These are phyloP conservation scores for Inonotus hispidus DNA, from an alignment of 1,284 basidiomycete species.

Conservation along the genomic window DNA sequence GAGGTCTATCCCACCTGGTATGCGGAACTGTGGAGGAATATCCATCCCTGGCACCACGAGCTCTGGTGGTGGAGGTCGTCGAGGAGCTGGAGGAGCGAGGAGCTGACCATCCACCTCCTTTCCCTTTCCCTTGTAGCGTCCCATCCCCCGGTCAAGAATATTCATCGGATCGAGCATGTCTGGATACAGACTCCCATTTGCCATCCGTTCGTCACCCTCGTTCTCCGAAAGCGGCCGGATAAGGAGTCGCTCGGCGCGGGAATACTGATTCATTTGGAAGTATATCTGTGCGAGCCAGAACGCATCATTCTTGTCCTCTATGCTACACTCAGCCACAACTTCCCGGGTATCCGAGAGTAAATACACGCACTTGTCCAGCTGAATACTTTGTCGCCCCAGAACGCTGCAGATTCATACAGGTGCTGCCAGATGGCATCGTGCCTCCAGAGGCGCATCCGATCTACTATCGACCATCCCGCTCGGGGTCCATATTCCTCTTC, in stretches of 20 bases:
- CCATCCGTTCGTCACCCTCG: constrained; percentile 28
- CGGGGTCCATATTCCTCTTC: constrained; percentile 42
- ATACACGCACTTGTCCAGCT: constrained; percentile 82
- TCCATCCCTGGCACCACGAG: constrained; percentile 10
- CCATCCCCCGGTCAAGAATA: background rate
- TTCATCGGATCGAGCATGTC: constrained; percentile 26
- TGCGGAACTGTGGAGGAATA: constrained; percentile 16
- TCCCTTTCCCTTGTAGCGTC: constrained; percentile 50
- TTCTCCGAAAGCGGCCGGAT: constrained; percentile 70
- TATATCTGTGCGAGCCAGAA: constrained; percentile 99
- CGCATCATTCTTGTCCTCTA: constrained; percentile 92
- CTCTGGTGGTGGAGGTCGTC: constrained; percentile 21
- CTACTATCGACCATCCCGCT: constrained; percentile 79
- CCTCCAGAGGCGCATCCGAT: constrained; percentile 94
- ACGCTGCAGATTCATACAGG: constrained; percentile 93
- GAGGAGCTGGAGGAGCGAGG: constrained; percentile 35
- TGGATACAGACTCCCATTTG: constrained; percentile 40
- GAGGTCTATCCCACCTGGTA: constrained; percentile 63
- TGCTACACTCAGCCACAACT: background rate
- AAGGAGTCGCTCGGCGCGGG: constrained; percentile 87
- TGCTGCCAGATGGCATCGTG: constrained; percentile 99
- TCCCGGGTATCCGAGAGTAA: background rate
- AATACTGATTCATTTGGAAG: constrained; percentile 93
- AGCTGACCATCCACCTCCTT: constrained; percentile 44
- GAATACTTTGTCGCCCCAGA: constrained; percentile 97